Evolutionary conservation across 495 filamentous ascomycete genomes (phyloP).

Genomic region (Oidiodendron maius): DNA sequence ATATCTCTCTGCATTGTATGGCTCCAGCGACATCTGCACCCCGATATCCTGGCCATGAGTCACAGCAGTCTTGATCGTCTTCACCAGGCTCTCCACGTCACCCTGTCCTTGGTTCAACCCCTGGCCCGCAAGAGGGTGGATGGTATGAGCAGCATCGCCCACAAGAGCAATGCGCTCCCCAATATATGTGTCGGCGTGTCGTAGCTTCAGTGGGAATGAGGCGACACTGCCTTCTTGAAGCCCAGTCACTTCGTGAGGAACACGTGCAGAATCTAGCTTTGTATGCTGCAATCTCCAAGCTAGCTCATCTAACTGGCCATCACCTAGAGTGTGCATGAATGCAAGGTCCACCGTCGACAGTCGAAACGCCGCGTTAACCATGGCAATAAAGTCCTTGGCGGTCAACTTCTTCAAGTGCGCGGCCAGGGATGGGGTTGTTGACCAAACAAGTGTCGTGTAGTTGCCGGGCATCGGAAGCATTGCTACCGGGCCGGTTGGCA

Average conservation of each 20-base stretch:
- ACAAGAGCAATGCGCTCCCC: conserved; percentile 82
- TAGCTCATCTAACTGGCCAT: conserved; percentile 67
- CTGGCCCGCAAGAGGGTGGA: conserved; percentile 92
- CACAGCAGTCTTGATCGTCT: conserved; percentile 70
- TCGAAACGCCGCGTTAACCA: conserved; percentile 92
- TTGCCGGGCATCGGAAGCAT: conserved; percentile 83
- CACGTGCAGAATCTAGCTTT: conserved; percentile 32
- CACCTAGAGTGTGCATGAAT: conserved; percentile 63
- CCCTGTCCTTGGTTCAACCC: conserved; percentile 90
- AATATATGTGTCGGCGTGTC: conserved; percentile 88
- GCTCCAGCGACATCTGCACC: conserved; percentile 62
- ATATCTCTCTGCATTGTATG: conserved; percentile 74
- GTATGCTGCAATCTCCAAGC: conserved; percentile 76
- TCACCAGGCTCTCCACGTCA: conserved; percentile 71
- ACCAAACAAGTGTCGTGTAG: conserved; percentile 86
- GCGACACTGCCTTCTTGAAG: conserved; percentile 80
- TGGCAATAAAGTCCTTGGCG: conserved; percentile 65
- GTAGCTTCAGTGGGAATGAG: conserved; percentile 83
- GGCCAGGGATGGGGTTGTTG: conserved; percentile 73
- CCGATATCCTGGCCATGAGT: conserved; percentile 82
- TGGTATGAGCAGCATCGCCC: conserved; percentile 90
- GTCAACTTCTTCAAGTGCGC: conserved; percentile 71
- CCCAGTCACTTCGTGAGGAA: conserved; percentile 53
- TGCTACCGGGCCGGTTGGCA: conserved; percentile 86
- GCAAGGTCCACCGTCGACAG: conserved; percentile 70